Evolutionary conservation across 1,284 basidiomycete genomes (phyloP).

Genomic region (Albatrellus sp.): DNA sequence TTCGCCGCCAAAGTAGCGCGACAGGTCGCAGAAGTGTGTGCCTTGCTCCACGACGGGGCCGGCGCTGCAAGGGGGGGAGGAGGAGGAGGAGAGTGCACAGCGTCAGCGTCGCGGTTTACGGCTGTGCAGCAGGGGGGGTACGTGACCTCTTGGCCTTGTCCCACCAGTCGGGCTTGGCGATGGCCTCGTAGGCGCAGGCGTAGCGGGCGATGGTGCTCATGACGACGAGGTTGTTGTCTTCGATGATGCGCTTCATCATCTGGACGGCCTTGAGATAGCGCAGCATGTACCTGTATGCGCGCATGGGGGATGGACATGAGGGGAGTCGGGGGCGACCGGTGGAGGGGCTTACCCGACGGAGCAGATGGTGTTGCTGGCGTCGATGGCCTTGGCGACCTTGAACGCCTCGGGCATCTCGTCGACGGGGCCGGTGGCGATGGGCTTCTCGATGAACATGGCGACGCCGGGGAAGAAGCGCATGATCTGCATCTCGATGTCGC

Average conservation of each 20-base stretch:
- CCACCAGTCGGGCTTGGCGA: constrained; percentile 95
- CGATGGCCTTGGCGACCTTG: constrained; percentile 55
- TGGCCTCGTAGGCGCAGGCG: constrained; percentile 85
- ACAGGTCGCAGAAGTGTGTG: constrained; percentile 85
- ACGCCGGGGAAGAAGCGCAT: constrained; percentile 83
- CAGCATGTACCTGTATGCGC: constrained; percentile 62
- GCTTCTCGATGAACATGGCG: constrained; percentile 94
- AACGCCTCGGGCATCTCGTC: constrained; percentile 59
- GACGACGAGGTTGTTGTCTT: constrained; percentile 91
- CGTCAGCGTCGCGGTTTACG: not conserved
- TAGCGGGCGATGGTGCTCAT: constrained; percentile 97
- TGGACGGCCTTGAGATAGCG: constrained; percentile 92
- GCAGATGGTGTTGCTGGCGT: constrained; percentile 64
- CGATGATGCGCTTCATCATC: constrained; percentile 95
- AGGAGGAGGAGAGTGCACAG: constrained; percentile 1
- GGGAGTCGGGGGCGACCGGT: not conserved
- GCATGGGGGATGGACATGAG: not conserved
- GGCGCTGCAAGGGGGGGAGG: constrained; percentile 29
- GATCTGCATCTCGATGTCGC: constrained; percentile 86
- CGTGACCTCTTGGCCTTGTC: constrained; percentile 77
- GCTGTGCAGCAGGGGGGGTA: not conserved
- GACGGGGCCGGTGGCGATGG: constrained; percentile 75
- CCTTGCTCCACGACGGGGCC: constrained; percentile 96
- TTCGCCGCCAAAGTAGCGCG: constrained; percentile 96
- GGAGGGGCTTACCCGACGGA: constrained; percentile 66